A percentile compares a stretch with the other conserved stretches of the same genome.
These are phyloP conservation scores for Metrosideros polymorpha DNA, from an alignment of 441 rosid genomes.

Conservation along the genomic window DNA sequence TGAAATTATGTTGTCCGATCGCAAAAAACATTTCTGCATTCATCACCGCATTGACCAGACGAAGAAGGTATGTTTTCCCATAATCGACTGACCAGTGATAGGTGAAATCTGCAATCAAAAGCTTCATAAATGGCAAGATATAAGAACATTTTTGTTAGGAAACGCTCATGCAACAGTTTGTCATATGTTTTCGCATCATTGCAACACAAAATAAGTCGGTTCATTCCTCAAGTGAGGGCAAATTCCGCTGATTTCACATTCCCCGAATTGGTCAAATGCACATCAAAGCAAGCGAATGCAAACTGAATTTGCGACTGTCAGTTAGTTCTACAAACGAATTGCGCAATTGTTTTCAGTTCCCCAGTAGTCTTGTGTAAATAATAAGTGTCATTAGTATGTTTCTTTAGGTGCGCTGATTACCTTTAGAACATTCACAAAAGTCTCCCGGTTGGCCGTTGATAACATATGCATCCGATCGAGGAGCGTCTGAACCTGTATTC, in stretches of 20 bases:
- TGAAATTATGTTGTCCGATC: conserved; percentile 12
- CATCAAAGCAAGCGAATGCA: not conserved
- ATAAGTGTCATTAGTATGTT: not conserved
- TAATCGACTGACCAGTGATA: conserved; percentile 4
- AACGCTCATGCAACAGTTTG: not conserved
- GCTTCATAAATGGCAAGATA: not conserved
- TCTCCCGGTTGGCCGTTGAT: conserved; percentile 1
- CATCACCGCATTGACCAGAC: conserved; percentile 8
- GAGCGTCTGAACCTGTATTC: not conserved
- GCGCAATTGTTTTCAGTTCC: not conserved
- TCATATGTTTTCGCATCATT: not conserved
- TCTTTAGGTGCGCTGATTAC: not conserved
- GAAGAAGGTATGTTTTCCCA: conserved; percentile 12
- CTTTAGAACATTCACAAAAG: not conserved
- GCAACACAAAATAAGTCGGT: not conserved
- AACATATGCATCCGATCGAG: not conserved
- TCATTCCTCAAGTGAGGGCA: not conserved
- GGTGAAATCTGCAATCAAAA: conserved; percentile 7
- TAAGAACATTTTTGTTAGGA: not conserved
- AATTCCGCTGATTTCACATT: not conserved
- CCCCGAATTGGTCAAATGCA: not conserved
- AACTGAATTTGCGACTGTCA: not conserved
- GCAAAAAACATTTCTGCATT: conserved; percentile 12
- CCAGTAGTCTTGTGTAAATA: not conserved
- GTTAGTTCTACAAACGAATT: not conserved